Evolutionary conservation across 2,329 filamentous ascomycete genomes (phyloP).

Genomic region (Colletotrichum navitas): DNA sequence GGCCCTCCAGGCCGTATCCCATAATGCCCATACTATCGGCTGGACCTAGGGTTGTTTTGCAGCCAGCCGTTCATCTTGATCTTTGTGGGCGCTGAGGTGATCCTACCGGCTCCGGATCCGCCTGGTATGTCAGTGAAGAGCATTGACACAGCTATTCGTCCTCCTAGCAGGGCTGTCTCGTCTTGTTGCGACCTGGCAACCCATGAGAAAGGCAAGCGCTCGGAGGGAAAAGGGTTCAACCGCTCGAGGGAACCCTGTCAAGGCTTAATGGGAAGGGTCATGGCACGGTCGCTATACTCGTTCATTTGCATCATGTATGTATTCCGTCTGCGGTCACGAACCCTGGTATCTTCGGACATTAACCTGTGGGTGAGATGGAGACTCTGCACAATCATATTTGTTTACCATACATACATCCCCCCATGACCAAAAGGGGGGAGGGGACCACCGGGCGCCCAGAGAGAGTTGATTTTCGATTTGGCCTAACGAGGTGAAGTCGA

Average conservation of each 20-base stretch:
- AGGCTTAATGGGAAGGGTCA: neutral
- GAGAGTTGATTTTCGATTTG: conserved; percentile 31
- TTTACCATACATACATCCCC: conserved; percentile 19
- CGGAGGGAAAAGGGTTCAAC: conserved; percentile 19
- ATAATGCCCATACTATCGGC: neutral
- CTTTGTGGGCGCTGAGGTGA: conserved; percentile 18
- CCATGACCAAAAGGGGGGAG: conserved; percentile 13
- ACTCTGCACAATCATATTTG: conserved; percentile 31
- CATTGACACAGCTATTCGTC: conserved; percentile 7
- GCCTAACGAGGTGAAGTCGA: conserved; percentile 29
- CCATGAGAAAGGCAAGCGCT: conserved; percentile 24
- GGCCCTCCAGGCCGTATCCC: neutral
- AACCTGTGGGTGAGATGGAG: conserved; percentile 40
- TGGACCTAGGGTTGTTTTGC: neutral
- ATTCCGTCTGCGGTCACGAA: conserved; percentile 30
- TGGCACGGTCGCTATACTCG: conserved; percentile 36
- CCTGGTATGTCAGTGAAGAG: conserved; percentile 10
- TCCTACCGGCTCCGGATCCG: conserved; percentile 22
- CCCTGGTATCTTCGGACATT: conserved; percentile 42
- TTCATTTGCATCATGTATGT: conserved; percentile 36
- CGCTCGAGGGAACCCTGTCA: conserved; percentile 22
- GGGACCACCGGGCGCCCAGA: neutral
- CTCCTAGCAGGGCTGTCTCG: conserved; percentile 1
- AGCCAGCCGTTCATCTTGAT: conserved; percentile 12
- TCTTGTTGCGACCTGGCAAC: neutral